Percentiles rank a stretch among this genome's conserved stretches.
These are phyloP conservation scores for Alternaria solani DNA, from an alignment of 2,329 filamentous ascomycete species.

Conservation along the genomic window DNA sequence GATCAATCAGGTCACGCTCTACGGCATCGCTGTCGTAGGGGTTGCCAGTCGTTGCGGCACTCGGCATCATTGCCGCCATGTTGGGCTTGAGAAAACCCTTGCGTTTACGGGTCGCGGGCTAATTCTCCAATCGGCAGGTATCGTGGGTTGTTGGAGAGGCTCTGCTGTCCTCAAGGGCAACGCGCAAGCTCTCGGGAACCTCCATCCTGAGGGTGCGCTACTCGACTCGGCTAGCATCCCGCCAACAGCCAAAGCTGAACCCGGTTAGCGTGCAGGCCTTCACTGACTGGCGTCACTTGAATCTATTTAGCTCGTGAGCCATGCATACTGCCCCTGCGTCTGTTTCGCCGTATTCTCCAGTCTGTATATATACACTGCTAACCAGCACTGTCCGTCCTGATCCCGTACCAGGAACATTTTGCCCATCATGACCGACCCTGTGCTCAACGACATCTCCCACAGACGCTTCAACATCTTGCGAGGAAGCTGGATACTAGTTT, in stretches of 20 bases:
- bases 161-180: constrained; percentile 34
- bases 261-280: constrained; percentile 25
- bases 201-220: constrained; percentile 27
- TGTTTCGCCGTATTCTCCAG: constrained; percentile 18
- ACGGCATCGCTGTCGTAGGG: constrained; percentile 57
- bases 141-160: constrained; percentile 42
- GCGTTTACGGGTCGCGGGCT: constrained; percentile 32
- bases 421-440: constrained; percentile 55
- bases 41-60: constrained; percentile 49
- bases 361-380: constrained; percentile 23
- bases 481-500: constrained; percentile 91
- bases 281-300: constrained; percentile 34
- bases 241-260: constrained; percentile 33
- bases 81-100: constrained; percentile 33
- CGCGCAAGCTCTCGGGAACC: constrained; percentile 22
- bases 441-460: constrained; percentile 91
- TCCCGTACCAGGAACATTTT: constrained; percentile 12
- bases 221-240: constrained; percentile 33
- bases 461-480: constrained; percentile 91
- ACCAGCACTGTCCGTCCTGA: constrained; percentile 14
- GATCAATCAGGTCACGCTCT: constrained; percentile 62
- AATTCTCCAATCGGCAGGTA: constrained; percentile 36
- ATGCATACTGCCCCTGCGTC: constrained; percentile 26
- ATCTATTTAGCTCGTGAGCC: constrained; percentile 35
- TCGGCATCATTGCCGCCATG: constrained; percentile 59